phyloP scores from a whole-genome alignment of 208 protist genomes.

The Acanthamoeba lenticulata region DNA sequence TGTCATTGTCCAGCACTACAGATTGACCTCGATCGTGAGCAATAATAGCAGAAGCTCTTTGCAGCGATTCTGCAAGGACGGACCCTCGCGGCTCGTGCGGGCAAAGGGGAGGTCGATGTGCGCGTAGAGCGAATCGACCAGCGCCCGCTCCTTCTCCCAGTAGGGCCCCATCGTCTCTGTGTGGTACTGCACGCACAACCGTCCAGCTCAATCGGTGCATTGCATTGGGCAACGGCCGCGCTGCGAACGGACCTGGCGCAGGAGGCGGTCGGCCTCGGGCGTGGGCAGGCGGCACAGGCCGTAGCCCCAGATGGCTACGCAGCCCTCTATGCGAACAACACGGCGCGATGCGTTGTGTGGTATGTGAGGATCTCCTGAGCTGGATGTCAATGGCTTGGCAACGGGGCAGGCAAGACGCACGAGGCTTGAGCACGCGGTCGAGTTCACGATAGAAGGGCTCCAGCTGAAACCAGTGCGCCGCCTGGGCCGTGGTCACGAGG shows the following conservation, averaged over 20 bases:
- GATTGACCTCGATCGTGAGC: no score
- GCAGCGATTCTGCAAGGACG: no score
- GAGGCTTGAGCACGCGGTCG: conserved; percentile 39
- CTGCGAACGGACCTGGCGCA: neutral
- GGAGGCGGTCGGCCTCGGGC: conserved; percentile 4
- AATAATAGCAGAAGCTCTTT: neutral
- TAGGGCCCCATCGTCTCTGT: conserved; percentile 23
- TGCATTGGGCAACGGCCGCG: neutral
- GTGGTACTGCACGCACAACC: neutral
- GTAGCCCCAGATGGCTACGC: conserved; percentile 55
- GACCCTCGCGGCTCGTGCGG: neutral
- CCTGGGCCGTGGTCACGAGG: conserved; percentile 7
- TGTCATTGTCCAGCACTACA: neutral
- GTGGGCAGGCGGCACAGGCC: conserved; percentile 1
- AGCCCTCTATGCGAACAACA: neutral
- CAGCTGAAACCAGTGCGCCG: conserved; percentile 48
- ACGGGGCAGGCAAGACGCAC: neutral
- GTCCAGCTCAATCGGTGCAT: neutral
- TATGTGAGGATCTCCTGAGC: neutral
- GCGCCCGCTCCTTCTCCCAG: conserved; percentile 40
- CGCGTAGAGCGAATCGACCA: conserved; percentile 5
- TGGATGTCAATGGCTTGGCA: neutral
- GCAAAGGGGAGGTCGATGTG: conserved; percentile 40
- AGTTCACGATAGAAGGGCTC: conserved; percentile 2
- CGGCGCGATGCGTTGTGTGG: neutral